Conservation (phyloP, 164 flowering plant genomes). For the Euptelea pleiosperma region DNA sequence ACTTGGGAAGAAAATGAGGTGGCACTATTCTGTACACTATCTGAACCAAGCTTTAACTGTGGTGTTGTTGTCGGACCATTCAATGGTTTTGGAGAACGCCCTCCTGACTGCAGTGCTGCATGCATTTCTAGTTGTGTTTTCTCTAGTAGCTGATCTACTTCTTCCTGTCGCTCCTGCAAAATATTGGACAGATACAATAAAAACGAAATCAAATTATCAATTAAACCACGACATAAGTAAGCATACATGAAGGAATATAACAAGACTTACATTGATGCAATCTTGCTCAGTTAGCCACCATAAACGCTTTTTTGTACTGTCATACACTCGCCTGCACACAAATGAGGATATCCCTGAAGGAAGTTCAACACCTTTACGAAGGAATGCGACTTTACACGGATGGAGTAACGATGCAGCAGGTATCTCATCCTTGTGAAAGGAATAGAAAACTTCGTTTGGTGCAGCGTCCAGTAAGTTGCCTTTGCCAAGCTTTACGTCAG, state of each 20-base stretch:
- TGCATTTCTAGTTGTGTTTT: constrained; percentile 80
- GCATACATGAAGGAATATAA: background rate
- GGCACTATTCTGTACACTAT: constrained; percentile 53
- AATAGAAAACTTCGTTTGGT: constrained; percentile 90
- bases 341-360: constrained; percentile 81
- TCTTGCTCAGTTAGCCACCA: constrained; percentile 96
- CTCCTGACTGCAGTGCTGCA: constrained; percentile 65
- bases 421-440: constrained; percentile 87
- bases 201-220: background rate
- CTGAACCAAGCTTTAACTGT: constrained; percentile 65
- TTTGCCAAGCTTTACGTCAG: constrained; percentile 81
- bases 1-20: constrained; percentile 51
- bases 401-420: constrained; percentile 92
- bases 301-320: constrained; percentile 65
- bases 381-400: constrained; percentile 95
- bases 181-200: background rate
- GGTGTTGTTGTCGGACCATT: constrained; percentile 55
- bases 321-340: constrained; percentile 88
- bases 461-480: constrained; percentile 69
- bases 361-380: constrained; percentile 85
- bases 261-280: constrained; percentile 69
- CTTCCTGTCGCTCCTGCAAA: constrained; percentile 74
- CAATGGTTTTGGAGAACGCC: constrained; percentile 76
- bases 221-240: background rate
- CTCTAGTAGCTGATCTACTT: constrained; percentile 66